Base-by-base conservation (phyloP, 345 rosid species). In the Schrenkiella parvula region DNA sequence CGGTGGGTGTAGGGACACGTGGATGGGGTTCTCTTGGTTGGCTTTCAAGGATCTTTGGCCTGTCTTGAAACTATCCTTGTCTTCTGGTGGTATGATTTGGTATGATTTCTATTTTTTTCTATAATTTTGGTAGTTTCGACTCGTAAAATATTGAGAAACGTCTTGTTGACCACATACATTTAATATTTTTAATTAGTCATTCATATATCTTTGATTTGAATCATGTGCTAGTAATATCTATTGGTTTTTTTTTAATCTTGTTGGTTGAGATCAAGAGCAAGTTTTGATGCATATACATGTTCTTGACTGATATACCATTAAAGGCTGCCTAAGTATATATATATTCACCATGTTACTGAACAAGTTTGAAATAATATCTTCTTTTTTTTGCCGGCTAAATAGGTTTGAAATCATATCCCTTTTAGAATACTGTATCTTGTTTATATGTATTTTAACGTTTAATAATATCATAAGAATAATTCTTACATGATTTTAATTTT, bases 21-120 rank as follows among this genome's bases (percentile, higher is more conserved):
- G 92, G 97, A 87, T 56, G 34, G 92, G 92, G 5, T 76, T 90
- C 54, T 85, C 87, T 0, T 31, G 72, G 15, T 52, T 68, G 6
- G 97, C 88, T 64, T 85, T 85, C 54, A 84, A 58, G 63, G 84
- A 80, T 54, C 75, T 82, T 25, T 75, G 73, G 76, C 82, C 82
- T 1, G 82, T 80, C 35, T 28, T 80, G 8, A 80, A 80, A 76
- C 73, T 82, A 28, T 82, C 85, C 0, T 8, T 77, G 1, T 80
- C 85, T 41, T 80, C 85, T 2, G 83, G 85, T 46, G 84, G 67
- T 25, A 88, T 90, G 96, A 75, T 86, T 47, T 88, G 96, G 91
- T 82, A 68, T 74, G 76, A 19, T 31, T 66, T 23, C 5, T 3
- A 41, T 0, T 17, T 11, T 25, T 2, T 13, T 1, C 0, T 42